These are phyloP conservation scores for Physcomitrellopsis africana DNA, from an alignment of 225 moss, liverwort and hornwort genomes.

Conservation along the genomic window DNA sequence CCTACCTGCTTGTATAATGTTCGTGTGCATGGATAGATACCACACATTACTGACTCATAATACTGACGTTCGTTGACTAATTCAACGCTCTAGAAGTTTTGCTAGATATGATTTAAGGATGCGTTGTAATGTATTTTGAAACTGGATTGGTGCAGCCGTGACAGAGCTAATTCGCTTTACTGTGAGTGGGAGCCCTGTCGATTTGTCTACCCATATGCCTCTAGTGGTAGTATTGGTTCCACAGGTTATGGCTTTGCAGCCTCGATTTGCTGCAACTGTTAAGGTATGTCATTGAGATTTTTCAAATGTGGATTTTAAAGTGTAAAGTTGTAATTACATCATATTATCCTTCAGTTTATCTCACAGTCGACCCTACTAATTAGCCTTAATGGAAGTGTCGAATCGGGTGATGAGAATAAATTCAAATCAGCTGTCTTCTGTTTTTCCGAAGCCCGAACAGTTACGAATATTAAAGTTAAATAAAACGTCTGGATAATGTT, in stretches of 20 bases:
- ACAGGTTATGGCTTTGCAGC: constrained; percentile 85
- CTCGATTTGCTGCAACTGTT: constrained; percentile 84
- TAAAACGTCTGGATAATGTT: constrained; percentile 26
- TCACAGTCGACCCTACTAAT: neutral
- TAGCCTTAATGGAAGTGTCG: constrained; percentile 3
- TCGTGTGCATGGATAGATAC: constrained; percentile 18
- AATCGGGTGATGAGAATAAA: neutral
- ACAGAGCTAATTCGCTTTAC: constrained; percentile 93
- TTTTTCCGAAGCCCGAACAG: too few relatives aligned
- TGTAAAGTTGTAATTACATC: constrained; percentile 6
- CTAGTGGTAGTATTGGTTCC: constrained; percentile 95
- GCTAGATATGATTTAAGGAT: neutral
- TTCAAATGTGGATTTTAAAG: constrained; percentile 9
- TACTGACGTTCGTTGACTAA: too few relatives aligned
- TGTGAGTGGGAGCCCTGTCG: constrained; percentile 80
- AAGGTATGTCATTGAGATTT: constrained; percentile 55
- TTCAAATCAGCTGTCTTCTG: neutral
- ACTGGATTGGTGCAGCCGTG: constrained; percentile 61
- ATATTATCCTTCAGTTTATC: neutral
- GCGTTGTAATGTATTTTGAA: constrained; percentile 13
- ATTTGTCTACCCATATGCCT: constrained; percentile 86
- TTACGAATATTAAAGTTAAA: constrained; percentile 20
- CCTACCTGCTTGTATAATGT: constrained; percentile 67
- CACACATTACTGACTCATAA: too few relatives aligned
- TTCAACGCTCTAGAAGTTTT: constrained; percentile 12